Evolutionary conservation across 2,329 filamentous ascomycete species (phyloP).

Genomic region (Verticillium klebahnii): DNA sequence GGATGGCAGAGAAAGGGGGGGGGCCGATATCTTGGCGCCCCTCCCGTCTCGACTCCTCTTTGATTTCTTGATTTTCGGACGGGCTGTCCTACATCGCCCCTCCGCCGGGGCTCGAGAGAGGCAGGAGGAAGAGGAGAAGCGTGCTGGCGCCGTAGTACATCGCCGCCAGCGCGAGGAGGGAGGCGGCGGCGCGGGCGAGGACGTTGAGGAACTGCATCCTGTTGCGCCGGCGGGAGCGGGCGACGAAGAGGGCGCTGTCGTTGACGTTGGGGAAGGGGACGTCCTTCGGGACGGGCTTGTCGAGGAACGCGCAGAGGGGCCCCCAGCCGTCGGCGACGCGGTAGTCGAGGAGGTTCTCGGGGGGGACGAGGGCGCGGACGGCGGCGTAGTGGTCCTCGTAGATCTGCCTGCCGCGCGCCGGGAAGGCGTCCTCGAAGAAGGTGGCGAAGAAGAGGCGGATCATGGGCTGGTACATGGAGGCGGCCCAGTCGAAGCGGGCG

Average conservation of each 20-base stretch:
- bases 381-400: conserved; percentile 8
- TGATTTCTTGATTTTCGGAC: too few species aligned
- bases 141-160: not conserved
- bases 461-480: not conserved
- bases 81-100: too few species aligned
- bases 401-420: not conserved
- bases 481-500: conserved; percentile 1
- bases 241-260: conserved; percentile 5
- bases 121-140: not conserved
- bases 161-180: not conserved
- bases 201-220: not conserved
- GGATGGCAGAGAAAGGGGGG: not conserved
- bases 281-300: conserved; percentile 24
- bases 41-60: not conserved
- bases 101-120: not conserved
- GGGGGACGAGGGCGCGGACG: conserved; percentile 5
- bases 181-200: not conserved
- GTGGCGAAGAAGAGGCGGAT: not conserved
- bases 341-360: conserved; percentile 27
- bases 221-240: not conserved
- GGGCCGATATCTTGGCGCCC: not conserved
- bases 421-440: not conserved
- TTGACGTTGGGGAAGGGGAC: conserved; percentile 29
- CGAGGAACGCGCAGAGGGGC: conserved; percentile 34
- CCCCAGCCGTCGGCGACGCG: conserved; percentile 33